phyloP scores from a whole-genome alignment of 768 basidiomycete genomes.

The Podaxis sp. region DNA sequence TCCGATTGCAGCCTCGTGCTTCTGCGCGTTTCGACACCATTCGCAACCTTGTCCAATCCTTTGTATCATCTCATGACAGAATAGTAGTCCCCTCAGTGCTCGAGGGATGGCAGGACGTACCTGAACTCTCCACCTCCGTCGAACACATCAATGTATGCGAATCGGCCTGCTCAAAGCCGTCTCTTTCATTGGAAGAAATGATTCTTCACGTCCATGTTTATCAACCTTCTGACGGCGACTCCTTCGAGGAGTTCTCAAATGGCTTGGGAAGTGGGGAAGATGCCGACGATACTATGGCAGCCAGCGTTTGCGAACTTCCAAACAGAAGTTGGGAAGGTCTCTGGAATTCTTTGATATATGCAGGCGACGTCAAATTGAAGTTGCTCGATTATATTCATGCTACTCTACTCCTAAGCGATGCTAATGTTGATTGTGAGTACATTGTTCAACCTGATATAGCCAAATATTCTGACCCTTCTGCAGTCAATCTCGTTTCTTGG shows the following conservation, averaged over 20 bases:
- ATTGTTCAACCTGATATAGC: background rate
- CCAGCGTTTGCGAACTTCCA: slow-evolving; percentile 87
- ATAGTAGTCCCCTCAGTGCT: slow-evolving; percentile 70
- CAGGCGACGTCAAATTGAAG: slow-evolving; percentile 77
- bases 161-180: slow-evolving; percentile 54
- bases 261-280: slow-evolving; percentile 51
- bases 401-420: slow-evolving; percentile 89
- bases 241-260: slow-evolving; percentile 72
- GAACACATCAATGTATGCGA: slow-evolving; percentile 77
- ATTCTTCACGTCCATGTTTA: slow-evolving; percentile 85
- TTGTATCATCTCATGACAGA: slow-evolving; percentile 54
- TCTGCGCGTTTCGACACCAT: slow-evolving; percentile 78
- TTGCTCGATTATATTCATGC: slow-evolving; percentile 94
- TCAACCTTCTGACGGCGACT: slow-evolving; percentile 67
- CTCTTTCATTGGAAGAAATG: slow-evolving; percentile 55
- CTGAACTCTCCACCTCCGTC: slow-evolving; percentile 69
- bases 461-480: slow-evolving; percentile 1
- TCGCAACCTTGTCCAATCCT: slow-evolving; percentile 58
- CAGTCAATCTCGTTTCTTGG: slow-evolving; percentile 92
- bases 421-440: slow-evolving; percentile 71
- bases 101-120: slow-evolving; percentile 76
- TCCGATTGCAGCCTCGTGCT: slow-evolving; percentile 65
- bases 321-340: slow-evolving; percentile 82
- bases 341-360: slow-evolving; percentile 91
- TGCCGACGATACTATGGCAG: slow-evolving; percentile 81